Conservation (phyloP, 495 filamentous ascomycete genomes). For the Xylaria bambusicola region DNA sequence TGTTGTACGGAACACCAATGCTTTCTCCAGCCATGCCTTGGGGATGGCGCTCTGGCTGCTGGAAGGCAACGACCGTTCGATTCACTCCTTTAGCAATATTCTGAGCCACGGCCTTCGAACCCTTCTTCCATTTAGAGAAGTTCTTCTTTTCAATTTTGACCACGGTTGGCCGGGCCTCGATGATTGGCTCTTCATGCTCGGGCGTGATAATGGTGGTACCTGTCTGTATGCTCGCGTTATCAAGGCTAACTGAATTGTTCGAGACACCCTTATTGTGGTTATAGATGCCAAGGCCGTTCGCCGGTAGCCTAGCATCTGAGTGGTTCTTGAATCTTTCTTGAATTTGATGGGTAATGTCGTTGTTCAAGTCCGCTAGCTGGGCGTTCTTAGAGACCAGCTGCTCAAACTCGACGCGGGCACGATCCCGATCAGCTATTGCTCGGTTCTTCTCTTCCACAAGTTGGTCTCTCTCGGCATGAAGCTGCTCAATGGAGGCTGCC, state of each 20-base stretch:
- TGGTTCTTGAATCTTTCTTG: conserved; percentile 84
- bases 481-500: conserved; percentile 74
- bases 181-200: conserved; percentile 66
- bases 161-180: conserved; percentile 80
- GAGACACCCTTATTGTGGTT: conserved; percentile 73
- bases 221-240: conserved; percentile 51
- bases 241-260: conserved; percentile 62
- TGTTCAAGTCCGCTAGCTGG: conserved; percentile 91
- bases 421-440: conserved; percentile 79
- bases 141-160: conserved; percentile 90
- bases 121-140: conserved; percentile 99
- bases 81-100: conserved; percentile 92
- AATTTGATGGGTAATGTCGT: conserved; percentile 89
- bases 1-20: conserved; percentile 65
- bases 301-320: conserved; percentile 51
- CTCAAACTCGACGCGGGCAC: conserved; percentile 92
- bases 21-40: conserved; percentile 53
- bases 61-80: conserved; percentile 66
- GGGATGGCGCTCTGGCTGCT: conserved; percentile 52
- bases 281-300: conserved; percentile 86
- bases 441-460: conserved; percentile 78
- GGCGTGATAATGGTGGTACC: conserved; percentile 62
- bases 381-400: conserved; percentile 90
- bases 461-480: conserved; percentile 80
- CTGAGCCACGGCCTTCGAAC: conserved; percentile 87